These are phyloP conservation scores for Yamadazyma paraphyllophila DNA, from an alignment of 805 yeast species.

Conservation along the genomic window DNA sequence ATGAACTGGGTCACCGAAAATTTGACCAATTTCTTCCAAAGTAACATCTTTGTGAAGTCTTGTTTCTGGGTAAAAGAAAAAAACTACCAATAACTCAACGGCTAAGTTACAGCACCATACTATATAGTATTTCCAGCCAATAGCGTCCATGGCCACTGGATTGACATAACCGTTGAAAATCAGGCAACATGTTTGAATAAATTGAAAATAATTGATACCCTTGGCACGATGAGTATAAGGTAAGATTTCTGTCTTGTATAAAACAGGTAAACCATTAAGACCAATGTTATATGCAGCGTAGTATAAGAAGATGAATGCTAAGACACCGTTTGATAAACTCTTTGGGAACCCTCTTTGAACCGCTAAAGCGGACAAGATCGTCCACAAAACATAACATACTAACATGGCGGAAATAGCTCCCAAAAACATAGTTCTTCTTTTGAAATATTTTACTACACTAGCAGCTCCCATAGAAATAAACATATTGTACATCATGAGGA, in stretches of 20 bases:
- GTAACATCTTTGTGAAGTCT: conserved; percentile 29
- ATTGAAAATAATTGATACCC: conserved; percentile 32
- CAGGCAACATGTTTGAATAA: conserved; percentile 16
- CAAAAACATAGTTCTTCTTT: conserved; percentile 27
- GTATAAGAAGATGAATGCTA: conserved; percentile 24
- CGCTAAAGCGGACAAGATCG: conserved; percentile 20
- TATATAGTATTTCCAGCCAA: conserved; percentile 44
- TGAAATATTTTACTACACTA: conserved; percentile 17
- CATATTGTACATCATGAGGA: conserved; percentile 47
- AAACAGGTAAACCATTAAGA: conserved; percentile 47
- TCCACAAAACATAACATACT: conserved; percentile 22
- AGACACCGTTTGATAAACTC: conserved; percentile 15
- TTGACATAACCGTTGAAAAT: conserved; percentile 29
- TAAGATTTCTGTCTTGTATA: conserved; percentile 44
- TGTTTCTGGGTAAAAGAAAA: conserved; percentile 41
- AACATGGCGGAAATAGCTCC: conserved; percentile 24
- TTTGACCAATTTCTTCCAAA: conserved; percentile 41
- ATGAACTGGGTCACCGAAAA: conserved; percentile 35
- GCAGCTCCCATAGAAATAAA: conserved; percentile 22
- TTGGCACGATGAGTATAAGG: conserved; percentile 40
- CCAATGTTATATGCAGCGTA: conserved; percentile 21
- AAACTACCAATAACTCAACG: conserved; percentile 26
- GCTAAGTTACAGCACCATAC: conserved; percentile 32
- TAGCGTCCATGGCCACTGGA: conserved; percentile 39
- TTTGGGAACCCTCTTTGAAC: conserved; percentile 16